These are phyloP conservation scores for Apiospora pterosperma DNA, from an alignment of 2,329 filamentous ascomycete genomes.

Conservation along the genomic window DNA sequence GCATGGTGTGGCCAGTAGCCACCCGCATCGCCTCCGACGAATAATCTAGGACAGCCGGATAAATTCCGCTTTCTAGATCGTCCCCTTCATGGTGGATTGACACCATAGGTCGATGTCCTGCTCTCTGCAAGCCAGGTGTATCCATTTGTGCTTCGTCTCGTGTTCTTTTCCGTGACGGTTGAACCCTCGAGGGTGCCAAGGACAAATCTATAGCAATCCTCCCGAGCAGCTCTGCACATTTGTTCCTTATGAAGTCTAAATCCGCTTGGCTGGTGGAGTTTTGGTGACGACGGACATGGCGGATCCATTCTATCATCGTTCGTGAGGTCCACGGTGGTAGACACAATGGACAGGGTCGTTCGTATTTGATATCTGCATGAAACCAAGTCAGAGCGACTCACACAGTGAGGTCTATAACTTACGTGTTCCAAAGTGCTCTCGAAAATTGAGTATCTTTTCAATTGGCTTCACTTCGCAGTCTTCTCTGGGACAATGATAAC, in stretches of 20 bases:
- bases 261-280: not conserved
- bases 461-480: too few species aligned
- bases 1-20: too few species aligned
- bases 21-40: too few species aligned
- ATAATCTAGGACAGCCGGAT: too few species aligned
- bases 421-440: not conserved
- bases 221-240: not conserved
- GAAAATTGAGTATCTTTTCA: too few species aligned
- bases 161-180: not conserved
- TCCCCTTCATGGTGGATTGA: too few species aligned
- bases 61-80: too few species aligned
- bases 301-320: not conserved
- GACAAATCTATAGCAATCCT: not conserved
- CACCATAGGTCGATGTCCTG: too few species aligned
- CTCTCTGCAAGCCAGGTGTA: too few species aligned
- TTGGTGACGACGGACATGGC: not conserved
- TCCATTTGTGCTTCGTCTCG: too few species aligned
- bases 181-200: not conserved
- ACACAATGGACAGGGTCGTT: not conserved
- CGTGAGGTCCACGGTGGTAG: not conserved
- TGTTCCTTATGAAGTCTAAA: not conserved
- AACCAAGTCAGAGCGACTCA: too few species aligned
- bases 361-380: not conserved
- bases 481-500: too few species aligned
- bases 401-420: not conserved